These are phyloP conservation scores for Komagataella pseudopastoris DNA, from an alignment of 805 yeast genomes.

Conservation along the genomic window DNA sequence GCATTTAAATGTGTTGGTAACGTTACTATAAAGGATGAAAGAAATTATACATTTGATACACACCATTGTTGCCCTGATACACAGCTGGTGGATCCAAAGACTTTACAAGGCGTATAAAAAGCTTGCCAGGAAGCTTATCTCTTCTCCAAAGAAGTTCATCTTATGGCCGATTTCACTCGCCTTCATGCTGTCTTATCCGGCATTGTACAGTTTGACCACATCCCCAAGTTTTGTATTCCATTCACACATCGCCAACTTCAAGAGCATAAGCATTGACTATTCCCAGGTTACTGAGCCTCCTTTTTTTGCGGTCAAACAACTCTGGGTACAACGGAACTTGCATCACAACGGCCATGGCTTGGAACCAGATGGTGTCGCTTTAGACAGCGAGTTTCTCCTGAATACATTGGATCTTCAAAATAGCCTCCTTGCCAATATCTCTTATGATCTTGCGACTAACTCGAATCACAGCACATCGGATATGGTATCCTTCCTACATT, in stretches of 20 bases:
- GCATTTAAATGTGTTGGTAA: not conserved
- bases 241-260: conserved; percentile 8
- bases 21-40: not conserved
- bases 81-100: not conserved
- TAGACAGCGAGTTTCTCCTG: conserved; percentile 21
- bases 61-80: not conserved
- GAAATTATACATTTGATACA: not conserved
- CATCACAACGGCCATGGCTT: conserved; percentile 10
- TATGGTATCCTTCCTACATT: conserved; percentile 14
- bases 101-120: not conserved
- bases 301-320: conserved; percentile 17
- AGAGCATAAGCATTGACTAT: conserved; percentile 4
- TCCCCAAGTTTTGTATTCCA: conserved; percentile 8
- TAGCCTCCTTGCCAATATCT: conserved; percentile 13
- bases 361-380: conserved; percentile 10
- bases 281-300: not conserved
- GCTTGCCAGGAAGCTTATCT: not conserved
- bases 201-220: conserved; percentile 23
- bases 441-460: not conserved
- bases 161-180: conserved; percentile 34
- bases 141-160: conserved; percentile 16
- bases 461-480: conserved; percentile 2
- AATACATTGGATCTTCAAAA: conserved; percentile 22
- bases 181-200: conserved; percentile 34
- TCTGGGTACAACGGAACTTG: conserved; percentile 18